Percentiles rank a stretch among this genome's conserved stretches.
phyloP scores from a whole-genome alignment of 768 basidiomycete species.

The Tylopilus felleus region DNA sequence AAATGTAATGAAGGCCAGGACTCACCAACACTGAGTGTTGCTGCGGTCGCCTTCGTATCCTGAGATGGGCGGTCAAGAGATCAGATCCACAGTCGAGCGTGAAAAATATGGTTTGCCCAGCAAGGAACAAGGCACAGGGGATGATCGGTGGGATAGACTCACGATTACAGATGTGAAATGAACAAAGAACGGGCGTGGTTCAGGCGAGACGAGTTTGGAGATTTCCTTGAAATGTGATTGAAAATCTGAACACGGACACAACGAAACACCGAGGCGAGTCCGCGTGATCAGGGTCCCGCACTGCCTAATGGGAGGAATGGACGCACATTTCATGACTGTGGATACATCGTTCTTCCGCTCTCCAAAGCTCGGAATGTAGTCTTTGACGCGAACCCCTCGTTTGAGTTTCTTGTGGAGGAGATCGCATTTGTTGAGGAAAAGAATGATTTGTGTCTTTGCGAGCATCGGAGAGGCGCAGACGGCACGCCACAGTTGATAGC shows the following conservation, averaged over 20 bases:
- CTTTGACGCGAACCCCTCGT: conserved; percentile 60
- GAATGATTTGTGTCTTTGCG: conserved; percentile 47
- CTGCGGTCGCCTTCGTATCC: conserved; percentile 74
- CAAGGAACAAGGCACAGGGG: conserved; percentile 6
- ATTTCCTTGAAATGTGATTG: conserved; percentile 80
- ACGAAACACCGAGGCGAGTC: not conserved
- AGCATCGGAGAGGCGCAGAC: conserved; percentile 68
- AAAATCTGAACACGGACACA: conserved; percentile 50
- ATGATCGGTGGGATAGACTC: conserved; percentile 30
- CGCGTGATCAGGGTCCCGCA: conserved; percentile 9
- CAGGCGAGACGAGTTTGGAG: conserved; percentile 56
- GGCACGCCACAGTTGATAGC: conserved; percentile 71
- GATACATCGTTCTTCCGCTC: conserved; percentile 67
- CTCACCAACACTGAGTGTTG: conserved; percentile 66
- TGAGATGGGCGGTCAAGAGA: conserved; percentile 29
- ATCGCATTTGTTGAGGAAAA: conserved; percentile 70
- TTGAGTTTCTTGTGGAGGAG: conserved; percentile 69
- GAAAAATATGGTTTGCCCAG: not conserved
- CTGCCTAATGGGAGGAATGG: not conserved
- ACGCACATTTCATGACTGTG: conserved; percentile 69
- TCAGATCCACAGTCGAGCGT: not conserved
- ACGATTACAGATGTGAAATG: conserved; percentile 79
- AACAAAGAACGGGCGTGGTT: conserved; percentile 63
- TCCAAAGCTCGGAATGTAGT: conserved; percentile 71
- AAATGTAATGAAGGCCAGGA: not conserved